Percentiles rank a stretch among this genome's conserved stretches.
Conservation (phyloP, 441 rosid species). For the Eruca vesicaria region DNA sequence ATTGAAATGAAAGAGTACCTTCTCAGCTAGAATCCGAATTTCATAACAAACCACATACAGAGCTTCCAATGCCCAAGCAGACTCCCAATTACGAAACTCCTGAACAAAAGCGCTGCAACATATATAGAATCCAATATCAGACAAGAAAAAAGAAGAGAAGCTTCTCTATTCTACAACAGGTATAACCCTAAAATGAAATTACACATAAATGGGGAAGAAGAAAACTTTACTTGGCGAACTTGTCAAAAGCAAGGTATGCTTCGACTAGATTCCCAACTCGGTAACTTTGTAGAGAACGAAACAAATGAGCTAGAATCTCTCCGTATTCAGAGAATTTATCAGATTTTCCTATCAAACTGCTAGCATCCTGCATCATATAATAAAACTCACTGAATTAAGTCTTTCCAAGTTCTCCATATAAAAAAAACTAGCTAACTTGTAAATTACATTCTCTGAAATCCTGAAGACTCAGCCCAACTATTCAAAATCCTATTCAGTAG, state of each 20-base stretch:
- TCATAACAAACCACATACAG: constrained; percentile 75
- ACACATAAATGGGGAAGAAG: neutral
- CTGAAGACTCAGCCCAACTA: neutral
- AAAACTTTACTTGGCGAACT: constrained; percentile 64
- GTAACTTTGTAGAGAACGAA: constrained; percentile 78
- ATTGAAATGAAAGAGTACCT: neutral
- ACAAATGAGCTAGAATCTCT: constrained; percentile 50
- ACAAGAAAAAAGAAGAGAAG: neutral
- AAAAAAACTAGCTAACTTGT: neutral
- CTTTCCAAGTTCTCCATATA: neutral
- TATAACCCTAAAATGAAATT: neutral
- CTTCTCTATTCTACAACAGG: neutral
- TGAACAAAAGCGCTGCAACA: constrained; percentile 75
- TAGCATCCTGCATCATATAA: constrained; percentile 58
- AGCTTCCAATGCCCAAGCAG: constrained; percentile 92
- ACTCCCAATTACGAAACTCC: constrained; percentile 98
- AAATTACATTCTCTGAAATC: neutral
- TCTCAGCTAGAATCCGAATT: constrained; percentile 19
- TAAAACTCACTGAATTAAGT: neutral
- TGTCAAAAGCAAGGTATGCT: constrained; percentile 73
- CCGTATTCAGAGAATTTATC: constrained; percentile 67
- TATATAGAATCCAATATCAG: constrained; percentile 4
- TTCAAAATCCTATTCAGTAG: neutral
- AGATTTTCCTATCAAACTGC: constrained; percentile 72
- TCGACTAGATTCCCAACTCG: constrained; percentile 61